Evolutionary conservation across 2,329 filamentous ascomycete species (phyloP), one percentile per base, ranked within the genome.

Genomic region (Alternaria sp.): DNA sequence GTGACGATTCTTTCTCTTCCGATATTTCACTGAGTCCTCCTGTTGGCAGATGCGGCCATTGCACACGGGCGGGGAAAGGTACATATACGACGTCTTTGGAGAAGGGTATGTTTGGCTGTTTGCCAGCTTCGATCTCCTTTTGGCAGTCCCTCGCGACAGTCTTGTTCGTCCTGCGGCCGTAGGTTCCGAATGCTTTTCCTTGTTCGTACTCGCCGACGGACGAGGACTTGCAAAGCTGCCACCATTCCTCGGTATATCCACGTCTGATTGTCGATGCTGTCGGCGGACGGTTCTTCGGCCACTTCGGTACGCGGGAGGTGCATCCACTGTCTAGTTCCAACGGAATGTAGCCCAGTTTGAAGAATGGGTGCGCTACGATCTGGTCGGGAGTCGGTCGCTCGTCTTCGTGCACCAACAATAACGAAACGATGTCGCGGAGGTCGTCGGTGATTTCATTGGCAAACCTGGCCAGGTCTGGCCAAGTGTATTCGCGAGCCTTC

Each of bases 311-410:
- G 47, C 78, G 77, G 22, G 78, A 80, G 43, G 81, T 79, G 57
- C 82, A 84, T 7, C 72, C 74, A 7, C 75, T 75, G 16, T 83
- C 82, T 32, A 86, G 80, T 20, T 79, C 75, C 9, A 80, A 66
- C 3, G 92, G 92, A 76, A 94, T 88, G 77, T 89, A 93, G 14
- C 91, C 91, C 30, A 89, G 85, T 53, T 86, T 87, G 82, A 95
- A 95, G 78, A 94, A 95, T 6, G 88, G 83, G 73, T 95, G 92
- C 66, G 91, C 87, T 41, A 94, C 89, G 70, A 95, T 94, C 48
- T 84, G 83, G 72, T 95, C 92, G 1, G 92, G 91, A 52, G 89
- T 88, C 2, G 91, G 92, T 63, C 92, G 86, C 69, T 87, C 83
- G 70, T 93, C 89, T 51, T 93, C 90, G 59, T 92, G 89, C 65